Evolutionary conservation across 2,329 filamentous ascomycete genomes (phyloP).

Genomic region (Daldinia sp.): DNA sequence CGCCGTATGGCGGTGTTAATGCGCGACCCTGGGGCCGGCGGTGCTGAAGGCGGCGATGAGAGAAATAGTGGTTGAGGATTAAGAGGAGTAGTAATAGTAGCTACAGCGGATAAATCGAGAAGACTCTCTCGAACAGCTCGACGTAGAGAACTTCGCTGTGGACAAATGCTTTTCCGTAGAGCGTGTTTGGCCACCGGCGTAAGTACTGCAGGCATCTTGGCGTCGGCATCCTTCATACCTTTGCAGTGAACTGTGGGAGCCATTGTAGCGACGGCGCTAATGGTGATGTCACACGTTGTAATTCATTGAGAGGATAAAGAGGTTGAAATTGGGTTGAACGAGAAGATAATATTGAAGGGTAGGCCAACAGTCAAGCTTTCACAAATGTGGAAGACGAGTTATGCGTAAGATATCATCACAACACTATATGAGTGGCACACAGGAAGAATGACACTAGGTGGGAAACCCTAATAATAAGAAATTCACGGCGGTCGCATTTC

Average conservation of each 20-base stretch:
- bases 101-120: slow-evolving; percentile 5
- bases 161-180: slow-evolving; percentile 9
- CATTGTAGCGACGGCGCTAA: slow-evolving; percentile 18
- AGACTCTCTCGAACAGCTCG: slow-evolving; percentile 31
- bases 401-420: background rate
- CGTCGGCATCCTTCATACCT: background rate
- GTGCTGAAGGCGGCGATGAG: background rate
- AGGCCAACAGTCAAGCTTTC: background rate
- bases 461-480: background rate
- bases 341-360: background rate
- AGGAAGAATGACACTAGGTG: background rate
- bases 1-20: background rate
- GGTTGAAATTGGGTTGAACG: background rate
- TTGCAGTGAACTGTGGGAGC: slow-evolving; percentile 10
- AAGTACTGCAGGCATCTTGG: slow-evolving; percentile 11
- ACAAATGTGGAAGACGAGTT: background rate
- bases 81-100: background rate
- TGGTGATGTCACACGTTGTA: slow-evolving; percentile 17
- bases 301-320: slow-evolving; percentile 1
- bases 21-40: background rate
- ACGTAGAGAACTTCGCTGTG: slow-evolving; percentile 43
- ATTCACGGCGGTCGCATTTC: slow-evolving; percentile 11
- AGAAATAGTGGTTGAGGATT: background rate
- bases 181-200: background rate
- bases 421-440: background rate